Evolutionary conservation across 495 filamentous ascomycete species (phyloP), one percentile per base, ranked within the genome.

Genomic region (Podospora didyma): DNA sequence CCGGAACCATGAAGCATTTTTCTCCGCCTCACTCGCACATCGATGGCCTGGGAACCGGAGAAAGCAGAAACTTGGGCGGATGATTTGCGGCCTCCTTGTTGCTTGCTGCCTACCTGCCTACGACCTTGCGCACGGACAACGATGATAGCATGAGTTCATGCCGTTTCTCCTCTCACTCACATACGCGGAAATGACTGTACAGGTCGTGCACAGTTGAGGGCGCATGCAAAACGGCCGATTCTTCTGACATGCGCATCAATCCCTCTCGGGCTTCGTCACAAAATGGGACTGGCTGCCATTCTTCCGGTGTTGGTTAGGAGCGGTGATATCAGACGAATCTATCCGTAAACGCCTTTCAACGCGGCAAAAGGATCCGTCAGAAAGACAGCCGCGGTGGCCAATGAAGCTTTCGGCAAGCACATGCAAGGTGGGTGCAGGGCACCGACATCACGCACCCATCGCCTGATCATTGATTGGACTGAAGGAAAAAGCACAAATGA

Each of bases 51-150:
- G 24, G 23, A 49, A n/a, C 46, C 46, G 9, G n/a, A 49, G 11
- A 19, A 7, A 49, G 46, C 46, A 49, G 23, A 49, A 34, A 23
- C 46, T 49, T 49, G 46, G 46, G 46, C 24, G 16, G 22, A n/a
- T n/a, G n/a, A 31, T 49, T 34, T 49, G 46, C 23, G 26, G 26
- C 26, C 9, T 31, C 4, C 26, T 9, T 31, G 26, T 31, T 28
- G 7, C 23, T 24, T 49, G 46, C 24, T 19, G 46, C 24, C 23
- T 31, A 12, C 23, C 9, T 31, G 23, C 23, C 9, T 49, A 16
- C 24, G 10, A 17, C 39, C n/a, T 50, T 51, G 49, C 49, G 49
- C 49, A 51, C 49, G 39, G 49, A 51, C 49, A n/a, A 7, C 41
- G 49, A 51, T 41, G 31, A 37, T 39, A 9, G 20, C 16, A 7